Percentiles rank a stretch among this genome's conserved stretches.
phyloP scores from a whole-genome alignment of 1,284 basidiomycete species.

The Ustilago cynodontis region DNA sequence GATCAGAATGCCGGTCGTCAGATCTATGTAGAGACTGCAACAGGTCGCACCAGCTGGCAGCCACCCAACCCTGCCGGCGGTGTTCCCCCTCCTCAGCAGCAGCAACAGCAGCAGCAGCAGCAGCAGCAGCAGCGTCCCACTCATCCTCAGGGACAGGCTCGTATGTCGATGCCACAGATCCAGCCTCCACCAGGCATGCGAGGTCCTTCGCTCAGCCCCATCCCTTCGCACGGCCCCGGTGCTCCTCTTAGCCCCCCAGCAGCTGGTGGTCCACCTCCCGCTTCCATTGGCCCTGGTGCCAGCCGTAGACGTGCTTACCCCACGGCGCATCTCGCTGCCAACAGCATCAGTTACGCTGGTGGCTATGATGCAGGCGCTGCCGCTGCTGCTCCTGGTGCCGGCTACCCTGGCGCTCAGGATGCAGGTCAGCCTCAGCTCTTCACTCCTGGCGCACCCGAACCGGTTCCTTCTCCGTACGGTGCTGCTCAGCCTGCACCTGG shows the following conservation, averaged over 20 bases:
- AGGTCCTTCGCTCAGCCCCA: conserved; percentile 46
- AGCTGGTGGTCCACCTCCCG: conserved; percentile 67
- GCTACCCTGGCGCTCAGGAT: conserved; percentile 40
- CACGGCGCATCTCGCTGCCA: conserved; percentile 70
- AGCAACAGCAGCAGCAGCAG: conserved; percentile 48
- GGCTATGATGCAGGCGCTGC: conserved; percentile 70
- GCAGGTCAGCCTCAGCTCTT: conserved; percentile 48
- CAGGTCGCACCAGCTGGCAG: conserved; percentile 70
- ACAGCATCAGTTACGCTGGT: conserved; percentile 70
- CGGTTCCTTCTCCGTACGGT: conserved; percentile 33
- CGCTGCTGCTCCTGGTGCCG: conserved; percentile 59
- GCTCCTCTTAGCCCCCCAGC: conserved; percentile 52
- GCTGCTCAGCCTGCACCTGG: conserved; percentile 39
- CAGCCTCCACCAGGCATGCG: conserved; percentile 57
- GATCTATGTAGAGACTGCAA: conserved; percentile 77
- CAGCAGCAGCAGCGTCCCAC: conserved; percentile 60
- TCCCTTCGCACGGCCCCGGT: conserved; percentile 45
- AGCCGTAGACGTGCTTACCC: conserved; percentile 71
- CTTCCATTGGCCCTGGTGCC: conserved; percentile 69
- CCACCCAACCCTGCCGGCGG: conserved; percentile 56
- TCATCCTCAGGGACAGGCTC: conserved; percentile 63
- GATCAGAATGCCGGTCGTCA: conserved; percentile 83
- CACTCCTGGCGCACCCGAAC: conserved; percentile 54
- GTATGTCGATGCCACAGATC: conserved; percentile 68
- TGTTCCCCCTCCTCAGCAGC: conserved; percentile 27